Percentiles rank a stretch among this genome's conserved stretches.
Conservation (phyloP, 257 asterid genomes). For the Handroanthus guayacan region DNA sequence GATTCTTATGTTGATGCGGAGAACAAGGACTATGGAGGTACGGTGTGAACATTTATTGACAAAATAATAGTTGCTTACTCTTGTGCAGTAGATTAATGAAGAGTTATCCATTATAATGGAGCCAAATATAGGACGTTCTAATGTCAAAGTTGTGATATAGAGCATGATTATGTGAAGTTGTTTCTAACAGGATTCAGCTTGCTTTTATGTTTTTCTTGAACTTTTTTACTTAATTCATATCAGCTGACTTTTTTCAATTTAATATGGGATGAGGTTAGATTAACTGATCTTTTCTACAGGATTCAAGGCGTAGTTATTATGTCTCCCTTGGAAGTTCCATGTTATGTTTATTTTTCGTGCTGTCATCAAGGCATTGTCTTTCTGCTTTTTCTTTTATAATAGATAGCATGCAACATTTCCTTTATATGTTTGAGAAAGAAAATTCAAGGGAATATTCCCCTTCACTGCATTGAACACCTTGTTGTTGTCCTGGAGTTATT, state of each 20-base stretch:
- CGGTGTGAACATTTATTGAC: background rate
- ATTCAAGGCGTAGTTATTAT: background rate
- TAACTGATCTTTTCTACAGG: background rate
- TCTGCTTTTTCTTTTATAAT: background rate
- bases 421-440: constrained; percentile 12
- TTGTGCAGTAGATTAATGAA: background rate
- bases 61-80: background rate
- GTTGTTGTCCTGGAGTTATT: constrained; percentile 6
- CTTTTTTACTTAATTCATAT: background rate
- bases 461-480: background rate
- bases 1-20: constrained; percentile 98
- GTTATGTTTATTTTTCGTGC: background rate
- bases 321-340: background rate
- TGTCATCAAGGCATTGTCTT: background rate
- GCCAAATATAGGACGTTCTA: background rate
- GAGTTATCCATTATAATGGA: background rate
- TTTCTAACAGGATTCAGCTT: background rate
- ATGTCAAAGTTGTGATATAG: background rate
- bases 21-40: constrained; percentile 98
- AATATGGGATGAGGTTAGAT: background rate
- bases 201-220: background rate
- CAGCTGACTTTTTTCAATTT: background rate
- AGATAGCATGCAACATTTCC: background rate
- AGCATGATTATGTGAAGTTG: background rate
- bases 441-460: background rate